Percentiles rank a stretch among this genome's conserved stretches.
Conservation (phyloP, 495 filamentous ascomycete species). For the Penicillium argentinense region DNA sequence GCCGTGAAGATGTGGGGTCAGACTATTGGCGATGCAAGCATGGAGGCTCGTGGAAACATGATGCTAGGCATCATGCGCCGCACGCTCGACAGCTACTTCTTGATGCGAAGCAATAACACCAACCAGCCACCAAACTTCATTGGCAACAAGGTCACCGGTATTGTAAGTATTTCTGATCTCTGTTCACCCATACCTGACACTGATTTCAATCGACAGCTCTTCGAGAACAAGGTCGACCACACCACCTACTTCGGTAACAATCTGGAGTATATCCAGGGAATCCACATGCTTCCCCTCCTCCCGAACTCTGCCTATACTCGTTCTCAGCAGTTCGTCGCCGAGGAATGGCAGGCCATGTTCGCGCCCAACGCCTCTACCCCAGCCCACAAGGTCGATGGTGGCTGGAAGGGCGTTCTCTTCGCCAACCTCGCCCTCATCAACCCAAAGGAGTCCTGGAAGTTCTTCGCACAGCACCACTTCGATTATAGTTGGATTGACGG, state of each 20-base stretch:
- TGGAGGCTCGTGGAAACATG: slow-evolving; percentile 85
- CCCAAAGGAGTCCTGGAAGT: slow-evolving; percentile 66
- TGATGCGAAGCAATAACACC: slow-evolving; percentile 66
- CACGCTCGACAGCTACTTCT: slow-evolving; percentile 75
- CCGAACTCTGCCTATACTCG: slow-evolving; percentile 70
- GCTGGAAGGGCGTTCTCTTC: slow-evolving; percentile 85
- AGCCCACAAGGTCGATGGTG: slow-evolving; percentile 60
- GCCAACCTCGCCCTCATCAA: slow-evolving; percentile 80
- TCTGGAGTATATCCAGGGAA: slow-evolving; percentile 84
- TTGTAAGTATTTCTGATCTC: slow-evolving; percentile 45
- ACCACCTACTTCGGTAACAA: slow-evolving; percentile 88
- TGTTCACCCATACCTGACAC: neutral
- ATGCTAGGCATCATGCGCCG: slow-evolving; percentile 76
- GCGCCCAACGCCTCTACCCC: slow-evolving; percentile 41
- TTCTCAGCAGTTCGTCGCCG: slow-evolving; percentile 63
- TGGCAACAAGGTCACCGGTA: slow-evolving; percentile 84
- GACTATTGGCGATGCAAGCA: slow-evolving; percentile 68
- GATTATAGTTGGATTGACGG: slow-evolving; percentile 76
- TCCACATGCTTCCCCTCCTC: slow-evolving; percentile 92
- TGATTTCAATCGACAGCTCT: slow-evolving; percentile 52
- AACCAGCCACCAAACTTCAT: slow-evolving; percentile 78
- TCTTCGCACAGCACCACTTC: slow-evolving; percentile 69
- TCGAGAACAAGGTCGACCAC: slow-evolving; percentile 97
- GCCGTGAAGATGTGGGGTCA: slow-evolving; percentile 93
- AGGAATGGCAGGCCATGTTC: slow-evolving; percentile 89